Base-by-base conservation (phyloP, 2,329 filamentous ascomycete genomes). In the Nectriaceae sp. region DNA sequence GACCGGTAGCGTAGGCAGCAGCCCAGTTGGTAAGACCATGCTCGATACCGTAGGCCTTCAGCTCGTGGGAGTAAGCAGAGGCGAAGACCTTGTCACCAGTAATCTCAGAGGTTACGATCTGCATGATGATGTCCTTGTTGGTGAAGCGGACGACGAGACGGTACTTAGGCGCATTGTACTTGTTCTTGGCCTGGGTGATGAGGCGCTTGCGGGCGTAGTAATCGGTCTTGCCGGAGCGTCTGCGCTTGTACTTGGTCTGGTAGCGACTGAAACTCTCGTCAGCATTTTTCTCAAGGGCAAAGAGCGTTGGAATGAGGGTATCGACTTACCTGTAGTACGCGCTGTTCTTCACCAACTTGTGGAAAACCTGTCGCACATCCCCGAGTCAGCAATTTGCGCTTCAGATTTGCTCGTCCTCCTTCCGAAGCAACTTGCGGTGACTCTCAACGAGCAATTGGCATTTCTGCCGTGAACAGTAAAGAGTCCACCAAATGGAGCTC, bases 101-200 rank as follows among this genome's bases (percentile, higher is more conserved):
- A 80, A 99, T 89, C 84, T 99, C 94, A 54, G 94, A 95, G 73
- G 84, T 88, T 75, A 99, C 85, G 75, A 99, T 94, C 83, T 99
- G 94, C 80, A 85, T 87, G 80, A 97, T 89, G 82, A 97, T 96
- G 84, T 99, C 93, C 78, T 91, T 90, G 88, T 97, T 96, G 84
- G 90, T 95, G 88, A 96, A 96, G 76, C 94, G 94, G 74, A 99
- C 90, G 64, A 99, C 94, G 72, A 99, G 88, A 73, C 94, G 90
- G 88, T 99, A 97, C 87, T 99, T 99, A 79, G 94, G 94, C 60
- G 94, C 89, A 81, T 96, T 96, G 89, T 97, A 99, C 89, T 99
- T 99, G 90, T 99, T 99, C 90, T 97, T 99, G 81, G 94, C 94
- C 85, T 99, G 94, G 82, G 90, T 92, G 84, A 97, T 94, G 77